A percentile compares a stretch with the other conserved stretches of the same genome.
These are phyloP conservation scores for Penicillium palitans DNA, from an alignment of 2,329 filamentous ascomycete species.

Conservation along the genomic window DNA sequence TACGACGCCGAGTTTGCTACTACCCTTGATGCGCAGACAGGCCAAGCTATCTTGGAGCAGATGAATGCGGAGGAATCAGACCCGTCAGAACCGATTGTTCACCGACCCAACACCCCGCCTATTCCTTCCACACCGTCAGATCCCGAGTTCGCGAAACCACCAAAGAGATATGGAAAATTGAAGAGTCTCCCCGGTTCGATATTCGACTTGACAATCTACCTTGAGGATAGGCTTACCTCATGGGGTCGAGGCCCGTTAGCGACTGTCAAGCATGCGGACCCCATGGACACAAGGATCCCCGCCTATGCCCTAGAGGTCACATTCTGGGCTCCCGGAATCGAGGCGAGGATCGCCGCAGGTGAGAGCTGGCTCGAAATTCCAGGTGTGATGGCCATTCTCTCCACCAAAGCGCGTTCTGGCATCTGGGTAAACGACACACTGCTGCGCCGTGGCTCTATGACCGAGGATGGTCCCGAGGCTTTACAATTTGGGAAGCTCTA, in stretches of 20 bases:
- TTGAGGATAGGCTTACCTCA: constrained; percentile 67
- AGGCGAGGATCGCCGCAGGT: constrained; percentile 57
- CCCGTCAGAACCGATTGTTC: constrained; percentile 23
- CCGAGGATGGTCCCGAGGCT: constrained; percentile 53
- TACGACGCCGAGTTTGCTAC: constrained; percentile 41
- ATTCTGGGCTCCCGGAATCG: constrained; percentile 69
- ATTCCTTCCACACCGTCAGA: constrained; percentile 3
- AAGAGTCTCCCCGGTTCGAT: constrained; percentile 67
- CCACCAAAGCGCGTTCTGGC: constrained; percentile 73
- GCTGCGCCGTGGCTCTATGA: constrained; percentile 58
- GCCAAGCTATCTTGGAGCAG: constrained; percentile 32
- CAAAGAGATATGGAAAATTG: constrained; percentile 61
- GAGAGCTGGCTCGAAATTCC: constrained; percentile 57
- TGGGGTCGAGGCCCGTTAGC: constrained; percentile 75
- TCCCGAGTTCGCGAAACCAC: constrained; percentile 37
- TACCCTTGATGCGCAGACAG: constrained; percentile 47
- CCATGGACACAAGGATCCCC: constrained; percentile 69
- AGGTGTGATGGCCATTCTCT: constrained; percentile 68
- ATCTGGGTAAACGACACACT: constrained; percentile 74
- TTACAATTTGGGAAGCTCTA: constrained; percentile 67
- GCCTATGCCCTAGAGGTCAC: constrained; percentile 79
- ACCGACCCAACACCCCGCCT: constrained; percentile 16
- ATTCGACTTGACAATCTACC: constrained; percentile 60
- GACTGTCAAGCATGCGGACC: constrained; percentile 65
- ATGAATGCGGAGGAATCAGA: constrained; percentile 20